Evolutionary conservation across 1,284 basidiomycete genomes (phyloP).

Genomic region (Peniophora sp.): DNA sequence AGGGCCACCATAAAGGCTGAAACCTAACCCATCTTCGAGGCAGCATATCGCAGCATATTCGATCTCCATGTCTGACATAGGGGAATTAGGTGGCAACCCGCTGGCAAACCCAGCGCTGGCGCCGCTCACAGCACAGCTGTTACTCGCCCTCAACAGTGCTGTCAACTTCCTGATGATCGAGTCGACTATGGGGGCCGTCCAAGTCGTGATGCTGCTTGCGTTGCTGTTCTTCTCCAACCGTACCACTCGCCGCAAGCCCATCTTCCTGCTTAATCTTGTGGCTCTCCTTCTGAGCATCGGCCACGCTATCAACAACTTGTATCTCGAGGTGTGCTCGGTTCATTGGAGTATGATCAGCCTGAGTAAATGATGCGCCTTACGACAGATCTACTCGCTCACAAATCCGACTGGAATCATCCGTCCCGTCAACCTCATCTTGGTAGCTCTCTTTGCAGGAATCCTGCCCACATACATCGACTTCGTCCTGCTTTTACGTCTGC

Average conservation of each 20-base stretch:
- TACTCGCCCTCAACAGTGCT: constrained; percentile 10
- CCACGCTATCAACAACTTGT: constrained; percentile 7
- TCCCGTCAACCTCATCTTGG: constrained; percentile 4
- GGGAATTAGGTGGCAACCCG: background rate
- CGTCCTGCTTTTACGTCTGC: constrained; percentile 17
- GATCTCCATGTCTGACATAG: background rate
- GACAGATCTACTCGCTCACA: constrained; percentile 1
- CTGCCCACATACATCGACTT: constrained; percentile 14
- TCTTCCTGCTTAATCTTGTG: constrained; percentile 20
- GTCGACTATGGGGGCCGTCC: constrained; percentile 10
- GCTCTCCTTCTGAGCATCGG: constrained; percentile 13
- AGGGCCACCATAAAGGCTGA: too few species aligned
- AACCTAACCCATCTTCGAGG: too few species aligned
- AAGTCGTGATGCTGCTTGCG: constrained; percentile 15
- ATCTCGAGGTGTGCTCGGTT: constrained; percentile 3
- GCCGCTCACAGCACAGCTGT: constrained; percentile 4
- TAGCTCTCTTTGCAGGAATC: constrained; percentile 6
- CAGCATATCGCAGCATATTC: background rate
- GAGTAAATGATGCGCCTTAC: background rate
- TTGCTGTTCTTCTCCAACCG: constrained; percentile 19
- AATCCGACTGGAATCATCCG: background rate
- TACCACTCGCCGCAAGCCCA: constrained; percentile 14
- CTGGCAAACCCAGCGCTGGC: background rate
- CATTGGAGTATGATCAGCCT: constrained; percentile 1
- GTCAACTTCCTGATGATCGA: constrained; percentile 15